Evolutionary conservation across 768 basidiomycete species (phyloP), one percentile per base, ranked within the genome.

Genomic region (Boletus huronensis): DNA sequence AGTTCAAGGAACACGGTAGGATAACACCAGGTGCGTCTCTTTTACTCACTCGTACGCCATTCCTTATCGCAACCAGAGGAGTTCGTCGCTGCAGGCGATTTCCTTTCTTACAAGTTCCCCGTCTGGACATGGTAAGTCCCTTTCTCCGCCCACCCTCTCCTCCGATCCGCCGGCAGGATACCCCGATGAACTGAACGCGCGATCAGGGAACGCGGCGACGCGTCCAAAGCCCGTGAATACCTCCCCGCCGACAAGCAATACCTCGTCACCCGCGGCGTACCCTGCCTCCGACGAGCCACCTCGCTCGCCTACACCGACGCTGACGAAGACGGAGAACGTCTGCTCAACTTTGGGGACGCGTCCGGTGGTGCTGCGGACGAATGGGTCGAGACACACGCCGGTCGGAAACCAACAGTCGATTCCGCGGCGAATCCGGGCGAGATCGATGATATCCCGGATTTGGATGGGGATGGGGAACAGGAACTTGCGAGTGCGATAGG

Each of bases 371-470:
- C 78, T 8, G 86, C 78, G 16, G 94, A 97, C 55, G 96, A 98
- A 62, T 99, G 97, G 97, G 97, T 99, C 19, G 93, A 98, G 71
- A 99, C 97, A 11, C 97, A 99, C 68, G 88, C 94, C 0, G 89
- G 90, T 4, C 82, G 90, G 60, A 81, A 81, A 61, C 23, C 76
- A 16, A 72, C 77, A 21, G 55, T 72, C 46, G 82, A 84, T 58
- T 78, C 80, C 6, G 77, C 78, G 3, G 75, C 75, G 11, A 84
- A 87, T 58, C 78, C 83, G 25, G 82, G 82, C 10, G 76, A 73
- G 50, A 92, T 94, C 64, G 84, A 85, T 53, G 93, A 94, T 64
- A 95, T 95, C 64, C 92, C 91, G 17, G 93, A 94, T 72, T 75
- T 89, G 28, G 93, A 93, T 61, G 87, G 84, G 21, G 93, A 93